These are phyloP conservation scores for Claviceps paspali DNA, from an alignment of 2,329 filamentous ascomycete genomes.

Conservation along the genomic window DNA sequence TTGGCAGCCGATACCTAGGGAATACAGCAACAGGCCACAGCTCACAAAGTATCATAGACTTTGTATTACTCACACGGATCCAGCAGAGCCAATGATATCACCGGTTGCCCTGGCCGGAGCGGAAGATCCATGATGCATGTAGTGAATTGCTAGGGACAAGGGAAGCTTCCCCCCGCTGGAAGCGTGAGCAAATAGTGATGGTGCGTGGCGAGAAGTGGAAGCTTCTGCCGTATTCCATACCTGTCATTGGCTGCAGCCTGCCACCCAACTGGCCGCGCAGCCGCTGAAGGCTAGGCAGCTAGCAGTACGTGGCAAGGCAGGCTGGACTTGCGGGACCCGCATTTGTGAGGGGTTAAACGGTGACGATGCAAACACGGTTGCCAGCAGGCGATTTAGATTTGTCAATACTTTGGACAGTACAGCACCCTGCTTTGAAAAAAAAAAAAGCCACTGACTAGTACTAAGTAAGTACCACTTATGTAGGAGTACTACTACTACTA, in stretches of 20 bases:
- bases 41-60: neutral
- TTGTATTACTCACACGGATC: slow-evolving; percentile 5
- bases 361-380: neutral
- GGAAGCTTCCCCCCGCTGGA: neutral
- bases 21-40: neutral
- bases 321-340: neutral
- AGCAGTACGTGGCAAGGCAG: slow-evolving; percentile 1
- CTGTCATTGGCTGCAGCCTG: neutral
- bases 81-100: slow-evolving; percentile 20
- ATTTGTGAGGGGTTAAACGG: neutral
- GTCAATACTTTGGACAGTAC: too few species aligned
- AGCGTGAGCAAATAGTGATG: too few species aligned
- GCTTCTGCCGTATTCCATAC: slow-evolving; percentile 4
- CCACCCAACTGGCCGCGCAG: neutral
- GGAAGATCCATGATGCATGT: slow-evolving; percentile 22
- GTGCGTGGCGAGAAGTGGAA: slow-evolving; percentile 6
- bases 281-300: slow-evolving; percentile 3
- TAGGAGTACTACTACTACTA: too few species aligned
- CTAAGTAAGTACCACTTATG: too few species aligned
- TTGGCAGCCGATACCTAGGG: neutral
- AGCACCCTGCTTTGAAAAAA: too few species aligned
- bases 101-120: slow-evolving; percentile 14
- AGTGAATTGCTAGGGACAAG: neutral
- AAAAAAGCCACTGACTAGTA: too few species aligned
- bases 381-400: neutral